A percentile compares a stretch with the other conserved stretches of the same genome.
Conservation (phyloP, 129 eudicot species). For the Kitagawia praeruptora region DNA sequence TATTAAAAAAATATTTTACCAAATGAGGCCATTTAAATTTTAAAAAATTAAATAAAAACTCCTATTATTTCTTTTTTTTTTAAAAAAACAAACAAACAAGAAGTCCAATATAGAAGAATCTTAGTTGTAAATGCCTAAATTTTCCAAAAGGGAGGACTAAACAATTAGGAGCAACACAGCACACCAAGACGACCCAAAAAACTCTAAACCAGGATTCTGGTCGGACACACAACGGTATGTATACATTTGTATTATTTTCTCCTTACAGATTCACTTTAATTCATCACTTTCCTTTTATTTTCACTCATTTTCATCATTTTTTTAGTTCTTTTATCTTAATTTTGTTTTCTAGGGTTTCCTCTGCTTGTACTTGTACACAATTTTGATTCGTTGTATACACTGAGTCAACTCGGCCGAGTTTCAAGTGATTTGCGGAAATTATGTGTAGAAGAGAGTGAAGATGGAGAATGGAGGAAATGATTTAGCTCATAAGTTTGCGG, state of each 20-base stretch:
- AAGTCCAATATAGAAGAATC: too few species aligned
- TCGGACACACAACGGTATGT: neutral
- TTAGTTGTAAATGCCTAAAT: too few species aligned
- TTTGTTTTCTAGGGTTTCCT: too few species aligned
- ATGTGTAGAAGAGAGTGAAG: neutral
- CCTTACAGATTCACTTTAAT: too few species aligned
- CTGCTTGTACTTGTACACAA: neutral
- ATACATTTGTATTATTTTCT: neutral
- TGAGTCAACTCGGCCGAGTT: neutral
- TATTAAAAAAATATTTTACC: too few species aligned
- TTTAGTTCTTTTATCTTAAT: too few species aligned
- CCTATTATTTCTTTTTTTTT: too few species aligned
- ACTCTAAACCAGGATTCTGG: neutral
- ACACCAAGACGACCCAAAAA: neutral
- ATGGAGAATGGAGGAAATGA: slow-evolving; percentile 69
- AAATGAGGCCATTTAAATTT: too few species aligned
- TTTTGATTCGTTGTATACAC: neutral
- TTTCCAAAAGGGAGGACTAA: neutral
- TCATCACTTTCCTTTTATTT: neutral
- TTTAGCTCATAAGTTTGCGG: slow-evolving; percentile 35
- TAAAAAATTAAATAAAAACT: too few species aligned
- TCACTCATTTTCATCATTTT: too few species aligned
- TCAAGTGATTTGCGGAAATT: neutral
- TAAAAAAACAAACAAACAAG: too few species aligned
- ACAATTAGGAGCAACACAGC: neutral